Evolutionary conservation across 108 stramenopile genomes (phyloP), one percentile per base, ranked within the genome.

Genomic region (Cyclotella cryptica): DNA sequence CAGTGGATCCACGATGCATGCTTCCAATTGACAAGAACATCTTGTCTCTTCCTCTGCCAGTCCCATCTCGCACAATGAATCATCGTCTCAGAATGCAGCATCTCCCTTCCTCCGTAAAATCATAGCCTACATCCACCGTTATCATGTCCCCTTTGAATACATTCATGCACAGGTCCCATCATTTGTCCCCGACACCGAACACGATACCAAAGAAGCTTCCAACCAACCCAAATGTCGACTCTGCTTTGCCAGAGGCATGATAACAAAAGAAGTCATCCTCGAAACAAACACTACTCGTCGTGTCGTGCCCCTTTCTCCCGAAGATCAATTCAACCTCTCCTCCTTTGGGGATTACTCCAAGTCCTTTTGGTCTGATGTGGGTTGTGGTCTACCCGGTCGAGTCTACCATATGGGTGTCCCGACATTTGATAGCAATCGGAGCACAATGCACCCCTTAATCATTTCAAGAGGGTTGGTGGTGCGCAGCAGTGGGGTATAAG

Each of bases 161-260:
- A 70, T 93, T 10, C 92, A 95, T 62, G 74, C 84, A n/a, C 93
- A 92, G 94, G 94, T 95, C 17, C 94, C 94, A 11, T 93, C 92
- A 18, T 95, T 93, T 80, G 90, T 95, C 8, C 89, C 94, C 1
- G 77, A 79, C 27, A 10, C 21, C 0, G 42, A 70, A 39, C 57
- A 80, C 1, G 49, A 45, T 7, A 12, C 53, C 3, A 35, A 59
- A 27, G 44, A 24, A 39, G 55, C 27, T 29, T 29, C 71, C 29
- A 30, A 63, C 24, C 75, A 59, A 19, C 68, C 86, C 19, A 91
- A 84, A 52, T 95, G 94, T 54, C 87, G 94, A 10, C 74, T 95
- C 1, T 95, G 94, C 83, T 95, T 88, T 73, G 94, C 92, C 21
- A 92, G 94, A 10, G 88, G 88, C 24, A 90, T 91, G 13, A 81